Percentiles rank a stretch among this genome's conserved stretches.
Evolutionary conservation across 805 yeast species (phyloP).

Genomic region (Blastobotrys robertii): DNA sequence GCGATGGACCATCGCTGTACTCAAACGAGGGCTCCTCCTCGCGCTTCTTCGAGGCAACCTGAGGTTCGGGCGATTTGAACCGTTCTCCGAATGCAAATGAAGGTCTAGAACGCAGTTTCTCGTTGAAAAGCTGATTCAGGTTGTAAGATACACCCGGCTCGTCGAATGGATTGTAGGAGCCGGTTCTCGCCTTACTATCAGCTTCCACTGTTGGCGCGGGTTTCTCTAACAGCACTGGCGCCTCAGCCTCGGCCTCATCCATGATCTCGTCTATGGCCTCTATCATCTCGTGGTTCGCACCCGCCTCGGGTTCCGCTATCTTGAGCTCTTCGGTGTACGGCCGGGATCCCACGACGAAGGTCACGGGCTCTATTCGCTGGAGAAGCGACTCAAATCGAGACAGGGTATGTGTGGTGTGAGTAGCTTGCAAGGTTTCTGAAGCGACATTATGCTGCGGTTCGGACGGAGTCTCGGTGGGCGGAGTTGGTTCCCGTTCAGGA

Average conservation of each 20-base stretch:
- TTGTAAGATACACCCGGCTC: background rate
- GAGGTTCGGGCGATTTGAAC: background rate
- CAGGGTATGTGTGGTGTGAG: background rate
- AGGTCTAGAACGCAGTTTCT: background rate
- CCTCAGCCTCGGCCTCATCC: conserved; percentile 2
- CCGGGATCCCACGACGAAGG: background rate
- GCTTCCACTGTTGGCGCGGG: background rate
- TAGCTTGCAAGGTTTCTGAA: background rate
- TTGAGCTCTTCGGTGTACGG: background rate
- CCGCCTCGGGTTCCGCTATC: background rate
- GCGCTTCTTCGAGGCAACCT: background rate
- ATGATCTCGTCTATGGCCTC: conserved; percentile 1
- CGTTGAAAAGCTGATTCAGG: background rate
- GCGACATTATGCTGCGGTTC: too few species aligned
- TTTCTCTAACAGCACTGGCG: background rate
- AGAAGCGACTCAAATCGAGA: background rate
- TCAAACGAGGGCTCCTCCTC: background rate
- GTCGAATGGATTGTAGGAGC: background rate
- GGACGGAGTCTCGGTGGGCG: too few species aligned
- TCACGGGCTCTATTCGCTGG: background rate
- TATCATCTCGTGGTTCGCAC: background rate
- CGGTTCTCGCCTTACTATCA: background rate
- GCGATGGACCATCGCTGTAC: background rate
- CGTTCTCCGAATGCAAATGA: background rate
- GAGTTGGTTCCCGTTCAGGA: too few species aligned